phyloP scores from a whole-genome alignment of 2,329 filamentous ascomycete genomes.

The Cadophora gregata region DNA sequence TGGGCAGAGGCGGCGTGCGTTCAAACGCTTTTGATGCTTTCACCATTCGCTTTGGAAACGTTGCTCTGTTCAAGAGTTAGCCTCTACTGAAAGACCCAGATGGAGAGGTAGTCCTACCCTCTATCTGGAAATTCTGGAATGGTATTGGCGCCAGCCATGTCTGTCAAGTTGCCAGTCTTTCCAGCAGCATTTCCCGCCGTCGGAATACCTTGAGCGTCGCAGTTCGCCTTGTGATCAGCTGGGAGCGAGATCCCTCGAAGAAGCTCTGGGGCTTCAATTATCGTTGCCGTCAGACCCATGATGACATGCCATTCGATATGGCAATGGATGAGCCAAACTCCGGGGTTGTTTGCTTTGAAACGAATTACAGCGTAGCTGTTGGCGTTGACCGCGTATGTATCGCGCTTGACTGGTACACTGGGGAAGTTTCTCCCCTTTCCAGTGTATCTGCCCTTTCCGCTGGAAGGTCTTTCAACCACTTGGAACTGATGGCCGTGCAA shows the following conservation, averaged over 20 bases:
- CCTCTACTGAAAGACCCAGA: neutral
- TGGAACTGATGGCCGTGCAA: conserved; percentile 62
- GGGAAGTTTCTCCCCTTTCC: conserved; percentile 32
- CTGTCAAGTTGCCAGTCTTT: conserved; percentile 58
- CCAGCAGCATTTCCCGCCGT: conserved; percentile 64
- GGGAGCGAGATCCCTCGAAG: conserved; percentile 49
- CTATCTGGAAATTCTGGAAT: conserved; percentile 18
- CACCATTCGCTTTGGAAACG: conserved; percentile 13
- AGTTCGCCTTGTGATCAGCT: conserved; percentile 51
- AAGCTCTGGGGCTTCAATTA: conserved; percentile 30
- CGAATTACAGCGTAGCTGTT: conserved; percentile 53
- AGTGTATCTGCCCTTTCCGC: conserved; percentile 15
- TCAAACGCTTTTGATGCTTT: conserved; percentile 16
- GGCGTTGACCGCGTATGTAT: conserved; percentile 48
- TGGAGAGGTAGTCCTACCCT: conserved; percentile 11
- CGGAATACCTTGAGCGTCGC: conserved; percentile 49
- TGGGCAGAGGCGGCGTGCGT: neutral
- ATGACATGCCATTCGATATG: conserved; percentile 54
- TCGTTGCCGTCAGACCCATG: conserved; percentile 26
- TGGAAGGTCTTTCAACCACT: conserved; percentile 34
- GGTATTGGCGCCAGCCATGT: conserved; percentile 57
- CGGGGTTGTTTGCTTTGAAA: conserved; percentile 55
- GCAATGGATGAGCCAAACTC: conserved; percentile 57
- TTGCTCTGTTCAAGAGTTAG: conserved; percentile 6
- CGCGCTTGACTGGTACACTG: conserved; percentile 55